These are phyloP conservation scores for Metschnikowia cerradonensis DNA, from an alignment of 805 yeast genomes.

Conservation along the genomic window DNA sequence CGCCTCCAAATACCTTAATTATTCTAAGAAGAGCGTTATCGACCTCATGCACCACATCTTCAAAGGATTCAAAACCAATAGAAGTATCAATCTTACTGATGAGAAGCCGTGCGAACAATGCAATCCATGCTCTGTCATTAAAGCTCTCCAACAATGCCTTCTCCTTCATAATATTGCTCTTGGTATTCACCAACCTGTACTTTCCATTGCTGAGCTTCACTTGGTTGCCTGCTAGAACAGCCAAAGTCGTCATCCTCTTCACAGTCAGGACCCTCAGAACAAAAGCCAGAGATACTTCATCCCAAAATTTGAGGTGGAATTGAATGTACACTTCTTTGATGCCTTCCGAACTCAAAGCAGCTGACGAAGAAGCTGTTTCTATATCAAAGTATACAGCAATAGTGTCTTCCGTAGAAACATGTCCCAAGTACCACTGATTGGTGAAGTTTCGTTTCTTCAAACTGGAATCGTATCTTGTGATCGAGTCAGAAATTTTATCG, in stretches of 20 bases:
- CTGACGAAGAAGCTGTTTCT: slow-evolving; percentile 25
- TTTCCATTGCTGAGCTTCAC: slow-evolving; percentile 16
- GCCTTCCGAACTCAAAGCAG: slow-evolving; percentile 13
- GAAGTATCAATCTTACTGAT: slow-evolving; percentile 33
- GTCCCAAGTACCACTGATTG: slow-evolving; percentile 34
- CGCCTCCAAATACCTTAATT: slow-evolving; percentile 27
- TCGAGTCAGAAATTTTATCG: slow-evolving; percentile 31
- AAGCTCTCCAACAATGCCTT: slow-evolving; percentile 26
- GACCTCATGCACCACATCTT: slow-evolving; percentile 22
- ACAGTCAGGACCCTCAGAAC: slow-evolving; percentile 31
- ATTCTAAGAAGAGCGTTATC: slow-evolving; percentile 27
- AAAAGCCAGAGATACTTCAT: slow-evolving; percentile 16
- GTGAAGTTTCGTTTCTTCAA: slow-evolving; percentile 33
- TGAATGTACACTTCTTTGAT: slow-evolving; percentile 29
- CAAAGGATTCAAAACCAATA: slow-evolving; percentile 32
- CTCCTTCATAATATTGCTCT: slow-evolving; percentile 24
- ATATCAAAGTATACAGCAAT: slow-evolving; percentile 32
- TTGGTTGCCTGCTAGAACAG: slow-evolving; percentile 15
- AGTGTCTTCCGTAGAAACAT: slow-evolving; percentile 20
- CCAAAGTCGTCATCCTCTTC: slow-evolving; percentile 25
- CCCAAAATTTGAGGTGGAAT: slow-evolving; percentile 30
- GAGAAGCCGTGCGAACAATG: slow-evolving; percentile 28
- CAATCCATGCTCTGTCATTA: slow-evolving; percentile 29
- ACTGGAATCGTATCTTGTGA: slow-evolving; percentile 30
- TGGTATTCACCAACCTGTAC: slow-evolving; percentile 14